Base-by-base conservation (phyloP, 1,284 basidiomycete genomes). In the Cutaneotrichosporon mucoides region DNA sequence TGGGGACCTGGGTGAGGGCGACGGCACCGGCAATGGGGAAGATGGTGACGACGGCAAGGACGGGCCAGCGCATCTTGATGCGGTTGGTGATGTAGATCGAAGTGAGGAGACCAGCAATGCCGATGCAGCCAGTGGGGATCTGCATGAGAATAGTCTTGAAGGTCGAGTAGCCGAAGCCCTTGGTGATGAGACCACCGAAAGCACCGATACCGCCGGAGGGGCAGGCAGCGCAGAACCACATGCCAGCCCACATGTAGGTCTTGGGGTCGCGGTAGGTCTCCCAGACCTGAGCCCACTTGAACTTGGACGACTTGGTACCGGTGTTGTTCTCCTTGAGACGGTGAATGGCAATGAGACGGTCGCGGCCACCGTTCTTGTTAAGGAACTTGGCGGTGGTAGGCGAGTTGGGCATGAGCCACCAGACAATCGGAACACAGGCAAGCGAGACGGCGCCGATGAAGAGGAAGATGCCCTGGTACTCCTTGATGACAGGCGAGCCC, bases 41-140 rank as follows among this genome's bases (percentile, higher is more conserved):
- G 45, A 70, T 41, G 42, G 48, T 49, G 43, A 70, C 37, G 49
- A 67, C 57, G n/a, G 83, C 79, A 37, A 83, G 65, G 34, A 84
- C 81, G 12, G 82, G 82, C 76, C 79, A 83, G 60, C 82, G 80
- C 37, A 82, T 71, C 69, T 82, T 82, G 65, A 81, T 78, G 56
- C 74, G 75, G 62, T 79, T 82, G 33, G 81, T 80, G 40, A 83
- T 67, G 46, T 65, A 79, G 41, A 81, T 82, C 5, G 76, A 67
- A 42, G 72, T 46, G 24, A 83, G 66, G 45, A 80, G 79, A 36
- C 79, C 47, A 59, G 80, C 65, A 50, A 84, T 79, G 65, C 82
- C 80, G 53, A 83, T 72, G n/a, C 75, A 79, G 36, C 76, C 74
- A 59, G 82, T 83, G 2, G 82, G 83, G 50, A 83, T 75, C 53